A percentile compares a stretch with the other conserved stretches of the same genome.
Conservation (phyloP, 257 asterid genomes). For the Solanum tacnaense region DNA sequence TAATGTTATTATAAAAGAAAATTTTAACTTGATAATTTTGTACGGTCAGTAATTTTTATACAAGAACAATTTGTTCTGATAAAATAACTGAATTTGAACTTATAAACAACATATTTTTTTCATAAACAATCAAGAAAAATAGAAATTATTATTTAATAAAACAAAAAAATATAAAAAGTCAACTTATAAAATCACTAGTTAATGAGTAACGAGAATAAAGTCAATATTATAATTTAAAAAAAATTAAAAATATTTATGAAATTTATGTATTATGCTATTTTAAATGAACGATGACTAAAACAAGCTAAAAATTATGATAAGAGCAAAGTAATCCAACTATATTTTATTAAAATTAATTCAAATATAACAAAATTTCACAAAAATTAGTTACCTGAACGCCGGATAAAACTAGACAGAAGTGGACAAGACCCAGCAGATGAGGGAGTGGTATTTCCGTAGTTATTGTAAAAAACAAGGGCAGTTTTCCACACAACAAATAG, state of each 20-base stretch:
- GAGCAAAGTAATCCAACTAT: not conserved
- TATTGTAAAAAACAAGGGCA: not conserved
- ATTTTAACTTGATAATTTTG: no score
- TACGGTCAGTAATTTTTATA: no score
- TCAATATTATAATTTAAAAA: no score
- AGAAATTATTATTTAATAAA: not conserved
- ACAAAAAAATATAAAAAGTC: not conserved
- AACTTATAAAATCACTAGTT: no score
- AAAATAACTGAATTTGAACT: not conserved
- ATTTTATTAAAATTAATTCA: not conserved
- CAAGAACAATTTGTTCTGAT: not conserved
- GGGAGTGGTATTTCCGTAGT: not conserved
- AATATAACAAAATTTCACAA: not conserved
- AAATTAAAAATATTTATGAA: no score
- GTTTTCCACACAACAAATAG: not conserved
- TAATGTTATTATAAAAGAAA: no score
- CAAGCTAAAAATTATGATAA: not conserved
- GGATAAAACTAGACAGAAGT: not conserved
- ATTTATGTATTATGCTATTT: no score
- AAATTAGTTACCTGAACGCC: not conserved
- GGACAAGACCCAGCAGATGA: not conserved
- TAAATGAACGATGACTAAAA: not conserved
- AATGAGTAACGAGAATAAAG: no score
- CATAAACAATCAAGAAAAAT: not conserved
- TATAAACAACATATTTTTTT: not conserved